Base-by-base conservation (phyloP, 345 rosid genomes). In the Citrus cavaleriei region DNA sequence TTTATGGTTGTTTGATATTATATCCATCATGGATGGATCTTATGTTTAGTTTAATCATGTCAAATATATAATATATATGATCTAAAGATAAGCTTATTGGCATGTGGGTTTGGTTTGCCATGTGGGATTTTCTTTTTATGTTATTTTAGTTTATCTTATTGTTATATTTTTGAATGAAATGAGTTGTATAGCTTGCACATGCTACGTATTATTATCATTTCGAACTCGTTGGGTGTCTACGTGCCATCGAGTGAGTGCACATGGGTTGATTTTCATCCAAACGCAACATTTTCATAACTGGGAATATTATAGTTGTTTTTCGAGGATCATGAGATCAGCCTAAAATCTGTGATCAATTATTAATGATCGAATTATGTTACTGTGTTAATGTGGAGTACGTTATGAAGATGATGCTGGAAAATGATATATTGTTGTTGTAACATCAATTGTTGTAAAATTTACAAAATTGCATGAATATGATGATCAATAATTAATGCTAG, bases 41-140 rank as follows among this genome's bases (percentile, higher is more conserved):
- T 25, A 59, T 69, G 57, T 21, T 21, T 68, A 42, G 73, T 75
- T 79, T 75, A 65, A 76, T 67, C 74, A 67, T 77, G 68, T 30
- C 65, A 75, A 54, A n/a, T 57, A 62, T 69, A 10, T 42, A 10
- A 10, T 12, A 68, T 12, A 68, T 40, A 24, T 68, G 79, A 81
- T 72, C 78, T 24, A 72, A 35, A 76, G 82, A 81, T 75, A 67
- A 67, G 80, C 72, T 79, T 79, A 68, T 79, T 61, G 57, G 70
- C 83, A 58, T 57, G 70, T 73, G 82, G 38, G 75, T 51, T 55
- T 84, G 80, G 80, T 75, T 61, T 83, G 80, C 68, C 84, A 81
- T 78, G 82, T 81, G 84, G 78, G 60, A 65, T 78, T 69, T 64
- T 70, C 42, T 71, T 64, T 75, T 12, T n/a, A 16, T 78, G 49